Base-by-base conservation (phyloP, 1,139 yeast species). In the Chernovozyma aurita region DNA sequence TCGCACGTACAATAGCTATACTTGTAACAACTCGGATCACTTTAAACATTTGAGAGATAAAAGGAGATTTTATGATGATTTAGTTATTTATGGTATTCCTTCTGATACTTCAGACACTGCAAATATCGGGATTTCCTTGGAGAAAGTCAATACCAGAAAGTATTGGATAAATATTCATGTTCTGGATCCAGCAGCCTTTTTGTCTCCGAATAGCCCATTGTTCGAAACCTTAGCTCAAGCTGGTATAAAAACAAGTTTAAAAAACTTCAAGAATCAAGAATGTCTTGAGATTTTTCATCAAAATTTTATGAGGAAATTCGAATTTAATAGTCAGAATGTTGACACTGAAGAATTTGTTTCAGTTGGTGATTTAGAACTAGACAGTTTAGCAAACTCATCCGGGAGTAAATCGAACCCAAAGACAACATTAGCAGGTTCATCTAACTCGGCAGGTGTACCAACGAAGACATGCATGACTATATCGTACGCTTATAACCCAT, bases 131-230 rank as follows among this genome's bases (percentile, higher is more conserved):
- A 44, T 69, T 1, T 68, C 73, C 0, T 39, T 65, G 26, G 68
- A 61, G 32, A 56, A 57, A 30, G 42, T 59, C 30, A 63, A 59
- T 43, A 44, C 65, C 1, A 47, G 70, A 31, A 54, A 55, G 38
- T 56, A 57, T 39, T 34, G 42, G 14, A 40, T 69, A n/a, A 64
- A 65, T 37, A 40, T 73, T n/a, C 78, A 73, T 43, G 47, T 72
- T 13, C 74, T 75, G 2, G 77, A 71, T 44, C 36, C 69, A 3
- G 58, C 60, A 3, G 51, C 72, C 3, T 52, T 49, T 32, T 29
- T 66, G 2, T 25, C 58, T 2, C 73, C 73, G 0, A 49, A 44
- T 24, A 48, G 59, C 20, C 13, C 8, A 22, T 17, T 33, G 12
- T 28, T 33, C 16, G 31, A 22, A 15, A 7, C 28, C 17, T 26